phyloP scores from a whole-genome alignment of 2,329 filamentous ascomycete species.

The Tympanopsis confertula region DNA sequence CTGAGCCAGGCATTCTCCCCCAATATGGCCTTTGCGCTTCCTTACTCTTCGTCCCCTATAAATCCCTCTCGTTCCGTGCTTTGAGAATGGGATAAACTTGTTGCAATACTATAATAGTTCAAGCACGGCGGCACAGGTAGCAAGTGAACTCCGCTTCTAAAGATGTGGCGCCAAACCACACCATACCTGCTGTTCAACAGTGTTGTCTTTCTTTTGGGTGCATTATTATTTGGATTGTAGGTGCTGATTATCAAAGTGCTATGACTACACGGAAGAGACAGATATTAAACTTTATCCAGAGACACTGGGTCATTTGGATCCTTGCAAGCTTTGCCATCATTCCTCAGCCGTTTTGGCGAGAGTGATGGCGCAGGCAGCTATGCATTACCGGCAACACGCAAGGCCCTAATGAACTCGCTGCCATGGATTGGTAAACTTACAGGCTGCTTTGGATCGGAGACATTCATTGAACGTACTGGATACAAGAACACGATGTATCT shows the following conservation, averaged over 20 bases:
- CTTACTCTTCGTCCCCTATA: too few relatives aligned
- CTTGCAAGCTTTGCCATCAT: constrained; percentile 7
- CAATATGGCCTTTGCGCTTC: too few relatives aligned
- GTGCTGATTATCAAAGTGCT: constrained; percentile 1
- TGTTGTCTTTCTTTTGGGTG: constrained; percentile 7
- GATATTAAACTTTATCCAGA: constrained; percentile 1
- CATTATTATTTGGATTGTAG: constrained; percentile 8
- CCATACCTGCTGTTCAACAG: constrained; percentile 8
- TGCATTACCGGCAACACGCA: constrained; percentile 3
- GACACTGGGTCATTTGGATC: constrained; percentile 7
- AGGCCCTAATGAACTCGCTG: constrained; percentile 7
- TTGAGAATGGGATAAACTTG: too few relatives aligned
- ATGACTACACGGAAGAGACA: not conserved
- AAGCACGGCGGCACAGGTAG: too few relatives aligned
- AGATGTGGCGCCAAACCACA: constrained; percentile 5
- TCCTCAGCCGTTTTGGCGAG: constrained; percentile 5
- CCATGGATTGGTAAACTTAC: constrained; percentile 8
- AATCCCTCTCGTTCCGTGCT: too few relatives aligned
- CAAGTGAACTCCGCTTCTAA: too few relatives aligned
- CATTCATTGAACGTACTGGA: constrained; percentile 6
- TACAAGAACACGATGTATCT: constrained; percentile 8
- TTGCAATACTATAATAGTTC: too few relatives aligned
- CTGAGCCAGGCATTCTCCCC: too few relatives aligned
- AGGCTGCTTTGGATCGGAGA: constrained; percentile 5
- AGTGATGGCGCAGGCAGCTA: constrained; percentile 3